phyloP scores from a whole-genome alignment of 2,329 filamentous ascomycete species.

The Lizonia empirigonia region DNA sequence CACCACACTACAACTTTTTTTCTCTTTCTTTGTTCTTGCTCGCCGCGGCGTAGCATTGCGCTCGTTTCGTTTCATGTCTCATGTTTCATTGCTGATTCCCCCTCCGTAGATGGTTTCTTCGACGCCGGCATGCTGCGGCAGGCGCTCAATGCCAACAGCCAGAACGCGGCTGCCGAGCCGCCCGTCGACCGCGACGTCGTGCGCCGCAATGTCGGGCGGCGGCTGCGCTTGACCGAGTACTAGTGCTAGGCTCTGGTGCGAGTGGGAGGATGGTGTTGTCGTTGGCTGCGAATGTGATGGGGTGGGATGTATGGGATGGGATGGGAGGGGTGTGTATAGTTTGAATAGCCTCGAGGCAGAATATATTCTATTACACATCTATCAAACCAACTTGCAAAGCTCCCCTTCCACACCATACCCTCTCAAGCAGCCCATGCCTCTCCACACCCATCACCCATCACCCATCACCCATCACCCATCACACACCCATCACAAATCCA shows the following conservation, averaged over 20 bases:
- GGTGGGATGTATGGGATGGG: not conserved
- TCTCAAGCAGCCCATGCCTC: too few relatives aligned
- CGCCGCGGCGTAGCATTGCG: not conserved
- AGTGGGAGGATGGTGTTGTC: too few relatives aligned
- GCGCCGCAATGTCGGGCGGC: conserved; percentile 74
- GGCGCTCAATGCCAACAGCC: conserved; percentile 75
- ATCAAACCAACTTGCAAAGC: too few relatives aligned
- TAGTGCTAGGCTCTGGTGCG: too few relatives aligned
- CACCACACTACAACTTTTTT: conserved; percentile 12
- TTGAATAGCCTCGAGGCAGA: too few relatives aligned
- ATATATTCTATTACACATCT: too few relatives aligned
- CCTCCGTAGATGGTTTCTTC: conserved; percentile 84
- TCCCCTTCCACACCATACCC: too few relatives aligned
- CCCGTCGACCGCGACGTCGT: conserved; percentile 66
- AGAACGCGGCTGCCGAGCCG: conserved; percentile 54
- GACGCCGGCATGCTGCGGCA: conserved; percentile 94
- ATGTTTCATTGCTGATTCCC: conserved; percentile 40
- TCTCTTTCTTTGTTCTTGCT: not conserved
- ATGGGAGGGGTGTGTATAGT: too few relatives aligned
- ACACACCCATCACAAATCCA: not conserved
- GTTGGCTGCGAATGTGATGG: too few relatives aligned
- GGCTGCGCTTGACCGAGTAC: conserved; percentile 72
- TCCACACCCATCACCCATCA: not conserved
- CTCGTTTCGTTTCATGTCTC: conserved; percentile 5
- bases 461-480: not conserved